phyloP scores from a whole-genome alignment of 1,139 yeast species.

The Scheffersomyces lignicola region DNA sequence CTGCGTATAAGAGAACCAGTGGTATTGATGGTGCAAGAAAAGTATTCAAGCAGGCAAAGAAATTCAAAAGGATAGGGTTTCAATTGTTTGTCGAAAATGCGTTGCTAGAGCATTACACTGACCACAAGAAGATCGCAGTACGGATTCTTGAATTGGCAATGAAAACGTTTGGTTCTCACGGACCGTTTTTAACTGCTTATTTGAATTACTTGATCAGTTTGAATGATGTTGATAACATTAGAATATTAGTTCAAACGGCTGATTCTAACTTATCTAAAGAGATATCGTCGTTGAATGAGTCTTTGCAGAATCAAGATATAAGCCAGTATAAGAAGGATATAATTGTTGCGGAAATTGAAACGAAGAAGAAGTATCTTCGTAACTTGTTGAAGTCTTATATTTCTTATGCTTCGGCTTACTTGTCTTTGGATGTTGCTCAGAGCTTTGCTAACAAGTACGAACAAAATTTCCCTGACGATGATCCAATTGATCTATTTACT shows the following conservation, averaged over 20 bases:
- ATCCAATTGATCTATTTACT: conserved; percentile 39
- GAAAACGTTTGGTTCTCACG: conserved; percentile 45
- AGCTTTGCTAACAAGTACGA: conserved; percentile 67
- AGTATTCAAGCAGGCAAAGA: conserved; percentile 59
- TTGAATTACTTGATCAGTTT: conserved; percentile 69
- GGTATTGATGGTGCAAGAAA: conserved; percentile 75
- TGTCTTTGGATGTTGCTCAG: conserved; percentile 68
- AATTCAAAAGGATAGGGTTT: conserved; percentile 58
- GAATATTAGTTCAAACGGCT: conserved; percentile 72
- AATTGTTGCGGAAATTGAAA: conserved; percentile 20
- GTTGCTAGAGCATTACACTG: conserved; percentile 71
- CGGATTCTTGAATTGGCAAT: conserved; percentile 83
- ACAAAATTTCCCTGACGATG: conserved; percentile 65
- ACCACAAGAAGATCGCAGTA: conserved; percentile 65
- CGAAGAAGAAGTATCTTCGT: conserved; percentile 26
- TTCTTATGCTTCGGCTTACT: conserved; percentile 43
- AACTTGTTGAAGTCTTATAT: conserved; percentile 23
- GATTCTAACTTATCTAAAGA: conserved; percentile 41
- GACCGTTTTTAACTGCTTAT: conserved; percentile 67
- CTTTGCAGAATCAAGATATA: conserved; percentile 19
- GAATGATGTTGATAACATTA: conserved; percentile 79
- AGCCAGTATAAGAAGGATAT: conserved; percentile 23
- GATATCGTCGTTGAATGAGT: conserved; percentile 24
- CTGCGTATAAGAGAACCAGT: conserved; percentile 57
- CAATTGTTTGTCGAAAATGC: conserved; percentile 84